Percentiles rank a stretch among this genome's conserved stretches.
phyloP scores from a whole-genome alignment of 2,329 filamentous ascomycete species.

The Colletotrichum abscissum region DNA sequence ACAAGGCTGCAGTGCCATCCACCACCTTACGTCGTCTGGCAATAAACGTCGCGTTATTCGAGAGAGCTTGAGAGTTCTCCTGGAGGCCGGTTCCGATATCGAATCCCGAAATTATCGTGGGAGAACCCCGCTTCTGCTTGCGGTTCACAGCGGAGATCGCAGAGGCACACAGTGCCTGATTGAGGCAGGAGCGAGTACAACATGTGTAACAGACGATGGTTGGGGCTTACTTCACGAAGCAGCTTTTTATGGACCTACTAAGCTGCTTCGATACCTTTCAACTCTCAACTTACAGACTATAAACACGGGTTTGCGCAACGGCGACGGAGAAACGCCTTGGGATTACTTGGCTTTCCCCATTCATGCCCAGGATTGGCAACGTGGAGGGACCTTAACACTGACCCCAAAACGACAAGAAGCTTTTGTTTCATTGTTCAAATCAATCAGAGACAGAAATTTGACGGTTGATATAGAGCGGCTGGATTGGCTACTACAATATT shows the following conservation, averaged over 20 bases:
- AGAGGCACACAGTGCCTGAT: not conserved
- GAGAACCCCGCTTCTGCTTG: rapidly evolving
- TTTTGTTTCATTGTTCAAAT: not conserved
- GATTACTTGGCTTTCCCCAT: not conserved
- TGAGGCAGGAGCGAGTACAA: not conserved
- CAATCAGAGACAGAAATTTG: not conserved
- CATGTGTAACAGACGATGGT: no score
- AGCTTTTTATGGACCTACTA: rapidly evolving
- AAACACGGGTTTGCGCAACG: not conserved
- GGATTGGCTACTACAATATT: not conserved
- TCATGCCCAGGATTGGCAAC: rapidly evolving
- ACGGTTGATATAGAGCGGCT: not conserved
- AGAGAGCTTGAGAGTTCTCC: not conserved
- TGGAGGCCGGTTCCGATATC: not conserved
- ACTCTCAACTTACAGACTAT: rapidly evolving
- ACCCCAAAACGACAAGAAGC: not conserved
- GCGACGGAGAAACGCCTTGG: not conserved
- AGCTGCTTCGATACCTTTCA: not conserved
- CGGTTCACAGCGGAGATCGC: rapidly evolving
- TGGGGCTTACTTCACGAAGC: not conserved
- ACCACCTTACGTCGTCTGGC: rapidly evolving
- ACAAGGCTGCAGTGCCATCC: no score
- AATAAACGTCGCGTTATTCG: rapidly evolving
- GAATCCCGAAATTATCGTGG: rapidly evolving
- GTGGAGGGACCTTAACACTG: rapidly evolving